Evolutionary conservation across 495 filamentous ascomycete genomes (phyloP), one percentile per base, ranked within the genome.

Genomic region (Cryomyces antarcticus): DNA sequence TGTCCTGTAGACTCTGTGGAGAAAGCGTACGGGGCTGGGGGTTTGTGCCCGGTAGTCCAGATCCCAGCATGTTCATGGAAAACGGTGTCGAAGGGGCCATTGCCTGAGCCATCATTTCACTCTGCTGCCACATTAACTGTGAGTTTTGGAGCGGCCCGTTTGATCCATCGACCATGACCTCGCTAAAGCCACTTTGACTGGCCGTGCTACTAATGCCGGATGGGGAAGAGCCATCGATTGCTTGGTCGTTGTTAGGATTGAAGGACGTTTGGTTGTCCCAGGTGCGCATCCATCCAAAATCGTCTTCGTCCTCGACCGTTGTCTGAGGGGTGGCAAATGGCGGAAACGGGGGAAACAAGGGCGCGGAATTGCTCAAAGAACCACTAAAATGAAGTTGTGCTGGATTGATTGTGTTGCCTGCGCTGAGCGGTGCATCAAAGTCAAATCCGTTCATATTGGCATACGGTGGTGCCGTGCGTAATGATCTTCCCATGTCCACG

Each of bases 371-470:
- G 46, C 86, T 82, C 38, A 85, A 60, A 10, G 83, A 84, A 54
- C 84, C 82, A 54, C 70, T 82, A 56, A 89, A 89, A 59, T 96
- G 88, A 41, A 99, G 73, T 52, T 93, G 87, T 48, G 87, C 86
- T 12, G 89, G 89, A 58, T 99, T 96, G 60, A 99, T 82, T 40
- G 89, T 97, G 34, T 69, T 71, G 30, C 69, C 63, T 29, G 70
- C 59, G 38, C 70, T 75, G 57, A 86, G 85, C 40, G 83, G 62
- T 30, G 71, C 63, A 49, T 93, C 79, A 43, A 86, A 73, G 48
- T 92, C 80, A 46, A 83, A 77, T 11, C 79, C 79, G 31, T 71
- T 61, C 73, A 59, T 86, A 82, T 34, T 68, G 12, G 72, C 67
- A 48, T 81, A 67, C 6, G 82, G 73, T 0, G 83, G 84, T 5